Base-by-base conservation (phyloP, 129 eudicot species). In the Arctium minus region DNA sequence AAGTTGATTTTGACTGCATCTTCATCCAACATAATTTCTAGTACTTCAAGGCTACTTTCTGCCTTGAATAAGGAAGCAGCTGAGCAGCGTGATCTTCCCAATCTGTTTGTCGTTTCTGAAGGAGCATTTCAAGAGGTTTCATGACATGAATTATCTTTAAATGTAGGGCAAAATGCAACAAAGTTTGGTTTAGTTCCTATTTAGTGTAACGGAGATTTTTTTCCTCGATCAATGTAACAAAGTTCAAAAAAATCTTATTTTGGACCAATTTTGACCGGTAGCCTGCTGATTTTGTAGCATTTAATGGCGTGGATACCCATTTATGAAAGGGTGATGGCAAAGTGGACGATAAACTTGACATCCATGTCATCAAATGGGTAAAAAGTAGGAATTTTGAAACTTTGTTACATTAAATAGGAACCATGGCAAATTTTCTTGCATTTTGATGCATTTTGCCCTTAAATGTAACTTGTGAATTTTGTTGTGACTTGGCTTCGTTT, bases 21-120 rank as follows among this genome's bases (percentile, higher is more conserved):
- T 36, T 91, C 98, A 64, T 86, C 98, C 44, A 86, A 88, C 77
- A 75, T 96, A 72, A 86, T 91, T 32, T 69, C 72, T 78, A 81
- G 69, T 67, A 86, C 99, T 68, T 84, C 94, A 73, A 88, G 84
- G 74, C 90, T 96, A 38, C 82, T 96, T 81, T 91, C 99, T 65
- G 64, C 81, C 36, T 88, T 96, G 74, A 93, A 88, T 87, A 91
- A 89, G 85, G 98, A 96, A 84, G 98, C 99, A 74, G 98, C 99
- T 78, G 93, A 85, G 42, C 84, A 85, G 78, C 85, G 86, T 12
- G 97, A 96, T 70, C 88, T 90, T 82, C 86, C 88, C 40, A 93
- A 91, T 79, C 86, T 96, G 72, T 93, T 96, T 77, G 72, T 76
- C 32, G 53, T 81, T 73, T 77, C 92, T 18, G 92, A 91, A 72